Percentiles rank a stretch among this genome's conserved stretches.
Evolutionary conservation across 345 rosid species (phyloP).

Genomic region (Combretum micranthum): DNA sequence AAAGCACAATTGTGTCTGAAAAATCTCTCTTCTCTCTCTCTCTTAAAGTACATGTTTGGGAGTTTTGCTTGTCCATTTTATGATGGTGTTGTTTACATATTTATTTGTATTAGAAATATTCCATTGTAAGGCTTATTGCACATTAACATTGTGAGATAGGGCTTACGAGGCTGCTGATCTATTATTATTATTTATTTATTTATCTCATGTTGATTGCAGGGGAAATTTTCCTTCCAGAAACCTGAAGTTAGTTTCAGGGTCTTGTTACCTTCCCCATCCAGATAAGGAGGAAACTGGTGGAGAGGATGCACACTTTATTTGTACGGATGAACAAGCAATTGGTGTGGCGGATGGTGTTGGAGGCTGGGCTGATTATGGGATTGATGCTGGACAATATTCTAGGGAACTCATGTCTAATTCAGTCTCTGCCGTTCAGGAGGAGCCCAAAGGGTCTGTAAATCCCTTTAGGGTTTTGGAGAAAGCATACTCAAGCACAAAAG

Average conservation of each 20-base stretch:
- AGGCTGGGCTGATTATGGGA: slow-evolving; percentile 95
- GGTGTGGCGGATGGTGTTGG: slow-evolving; percentile 99
- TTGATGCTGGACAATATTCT: slow-evolving; percentile 77
- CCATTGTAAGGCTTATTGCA: neutral
- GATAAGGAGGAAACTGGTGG: slow-evolving; percentile 99
- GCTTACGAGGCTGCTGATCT: too few relatives aligned
- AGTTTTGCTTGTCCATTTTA: neutral
- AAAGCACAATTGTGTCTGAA: too few relatives aligned
- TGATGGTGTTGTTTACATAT: neutral
- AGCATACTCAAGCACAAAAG: slow-evolving; percentile 83
- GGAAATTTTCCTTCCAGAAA: slow-evolving; percentile 35
- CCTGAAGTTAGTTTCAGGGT: slow-evolving; percentile 75
- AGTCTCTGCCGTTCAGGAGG: slow-evolving; percentile 67
- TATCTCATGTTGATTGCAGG: slow-evolving; percentile 22
- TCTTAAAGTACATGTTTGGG: neutral
- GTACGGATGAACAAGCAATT: slow-evolving; percentile 72
- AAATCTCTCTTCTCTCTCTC: too few relatives aligned
- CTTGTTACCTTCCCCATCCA: slow-evolving; percentile 94
- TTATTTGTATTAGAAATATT: neutral
- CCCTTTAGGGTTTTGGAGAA: slow-evolving; percentile 87
- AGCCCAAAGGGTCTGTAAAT: slow-evolving; percentile 80
- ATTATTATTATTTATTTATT: neutral
- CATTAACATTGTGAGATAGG: too few relatives aligned
- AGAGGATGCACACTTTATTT: slow-evolving; percentile 96
- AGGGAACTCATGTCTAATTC: slow-evolving; percentile 94